Percentiles rank a stretch among this genome's conserved stretches.
phyloP scores from a whole-genome alignment of 169 alveolate genomes.

The Eimeria praecox region DNA sequence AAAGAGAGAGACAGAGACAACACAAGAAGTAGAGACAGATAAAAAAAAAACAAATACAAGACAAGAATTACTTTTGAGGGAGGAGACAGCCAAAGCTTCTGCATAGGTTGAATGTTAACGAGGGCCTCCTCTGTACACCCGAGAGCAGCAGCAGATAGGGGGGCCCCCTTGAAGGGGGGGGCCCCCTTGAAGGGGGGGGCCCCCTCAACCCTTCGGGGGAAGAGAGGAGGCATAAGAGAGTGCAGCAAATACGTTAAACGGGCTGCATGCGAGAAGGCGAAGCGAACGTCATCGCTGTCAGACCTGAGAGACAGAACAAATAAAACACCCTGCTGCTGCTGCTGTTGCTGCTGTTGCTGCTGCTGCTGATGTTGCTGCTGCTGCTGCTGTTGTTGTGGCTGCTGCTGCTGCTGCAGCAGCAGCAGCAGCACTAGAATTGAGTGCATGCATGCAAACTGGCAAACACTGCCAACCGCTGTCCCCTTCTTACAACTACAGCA shows the following conservation, averaged over 20 bases:
- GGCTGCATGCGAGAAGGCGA: slow-evolving; percentile 67
- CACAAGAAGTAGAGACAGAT: not conserved
- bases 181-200: not conserved
- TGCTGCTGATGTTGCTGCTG: not conserved
- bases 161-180: not conserved
- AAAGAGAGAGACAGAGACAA: not conserved
- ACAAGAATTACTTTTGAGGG: not conserved
- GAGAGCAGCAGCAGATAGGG: not conserved
- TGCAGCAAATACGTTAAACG: slow-evolving; percentile 42
- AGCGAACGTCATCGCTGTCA: not conserved
- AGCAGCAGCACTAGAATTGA: no score
- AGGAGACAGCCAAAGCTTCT: slow-evolving; percentile 49
- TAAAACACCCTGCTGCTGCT: not conserved
- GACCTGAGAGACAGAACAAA: slow-evolving; percentile 3
- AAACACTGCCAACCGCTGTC: no score
- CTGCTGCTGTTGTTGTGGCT: no score
- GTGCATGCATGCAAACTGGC: no score
- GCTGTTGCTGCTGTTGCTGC: slow-evolving; percentile 23
- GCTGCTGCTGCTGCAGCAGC: no score
- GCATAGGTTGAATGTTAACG: not conserved
- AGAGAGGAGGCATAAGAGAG: slow-evolving; percentile 70
- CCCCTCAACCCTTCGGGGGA: slow-evolving; percentile 18
- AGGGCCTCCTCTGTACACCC: not conserved
- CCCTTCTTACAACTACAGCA: no score
- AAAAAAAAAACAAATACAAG: not conserved